These are phyloP conservation scores for Yarrowia hollandica DNA, from an alignment of 805 yeast species.

Conservation along the genomic window DNA sequence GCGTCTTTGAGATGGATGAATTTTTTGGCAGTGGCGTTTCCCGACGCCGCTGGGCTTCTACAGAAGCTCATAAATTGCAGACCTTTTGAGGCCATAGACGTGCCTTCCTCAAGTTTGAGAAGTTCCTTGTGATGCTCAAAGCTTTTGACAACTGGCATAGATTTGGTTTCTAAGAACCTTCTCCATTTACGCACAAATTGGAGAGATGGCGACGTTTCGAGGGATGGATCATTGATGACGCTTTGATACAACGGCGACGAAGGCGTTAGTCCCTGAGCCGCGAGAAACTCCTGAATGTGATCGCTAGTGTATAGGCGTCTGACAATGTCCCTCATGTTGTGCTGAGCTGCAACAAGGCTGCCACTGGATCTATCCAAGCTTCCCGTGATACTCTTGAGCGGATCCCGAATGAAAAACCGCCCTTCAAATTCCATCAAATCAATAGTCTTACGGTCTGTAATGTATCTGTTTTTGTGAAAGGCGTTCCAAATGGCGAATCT, in stretches of 20 bases:
- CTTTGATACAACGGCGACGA: neutral
- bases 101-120: neutral
- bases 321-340: neutral
- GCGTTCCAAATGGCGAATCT: constrained; percentile 24
- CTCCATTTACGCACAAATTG: neutral
- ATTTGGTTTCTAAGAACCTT: neutral
- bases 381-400: neutral
- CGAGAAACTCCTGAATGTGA: constrained; percentile 1
- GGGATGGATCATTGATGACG: neutral
- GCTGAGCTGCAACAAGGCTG: neutral
- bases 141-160: neutral
- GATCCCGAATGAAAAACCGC: neutral
- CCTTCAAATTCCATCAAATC: constrained; percentile 1
- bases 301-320: neutral
- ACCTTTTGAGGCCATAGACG: neutral
- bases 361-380: neutral
- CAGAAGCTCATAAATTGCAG: constrained; percentile 1
- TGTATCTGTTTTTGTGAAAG: constrained; percentile 9
- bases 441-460: neutral
- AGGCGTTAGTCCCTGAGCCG: neutral
- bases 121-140: constrained; percentile 1
- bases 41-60: neutral
- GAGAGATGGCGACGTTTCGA: neutral
- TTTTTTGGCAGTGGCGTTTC: neutral
- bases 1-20: neutral